A percentile compares a stretch with the other conserved stretches of the same genome.
Evolutionary conservation across 2,329 filamentous ascomycete species (phyloP).

Genomic region (Ramichloridium luteum): DNA sequence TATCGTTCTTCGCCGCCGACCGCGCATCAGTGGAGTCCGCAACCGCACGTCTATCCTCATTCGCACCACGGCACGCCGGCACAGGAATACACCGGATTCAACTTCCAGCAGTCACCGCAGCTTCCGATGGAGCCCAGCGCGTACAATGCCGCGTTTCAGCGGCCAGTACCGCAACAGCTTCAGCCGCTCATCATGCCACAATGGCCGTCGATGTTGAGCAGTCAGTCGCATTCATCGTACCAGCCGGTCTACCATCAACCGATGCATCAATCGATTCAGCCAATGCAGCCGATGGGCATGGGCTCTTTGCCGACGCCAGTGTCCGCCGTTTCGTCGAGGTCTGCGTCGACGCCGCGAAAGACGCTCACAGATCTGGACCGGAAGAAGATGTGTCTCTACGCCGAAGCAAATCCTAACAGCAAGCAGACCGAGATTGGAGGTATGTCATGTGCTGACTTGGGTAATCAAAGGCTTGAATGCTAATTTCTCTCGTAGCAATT

Average conservation of each 20-base stretch:
- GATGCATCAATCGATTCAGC: conserved; percentile 16
- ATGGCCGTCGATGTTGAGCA: conserved; percentile 76
- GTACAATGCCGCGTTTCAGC: conserved; percentile 41
- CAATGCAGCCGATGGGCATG: conserved; percentile 32
- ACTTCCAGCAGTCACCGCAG: conserved; percentile 47
- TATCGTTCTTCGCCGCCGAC: conserved; percentile 20
- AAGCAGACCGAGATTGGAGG: conserved; percentile 95
- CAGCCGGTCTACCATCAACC: conserved; percentile 50
- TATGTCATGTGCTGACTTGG: conserved; percentile 31
- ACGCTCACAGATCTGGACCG: conserved; percentile 87
- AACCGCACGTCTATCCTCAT: conserved; percentile 29
- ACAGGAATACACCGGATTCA: conserved; percentile 54
- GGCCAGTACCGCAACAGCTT: conserved; percentile 42
- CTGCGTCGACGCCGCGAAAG: conserved; percentile 33
- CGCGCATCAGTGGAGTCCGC: conserved; percentile 15
- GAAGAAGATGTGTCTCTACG: conserved; percentile 84
- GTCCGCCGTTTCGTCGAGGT: conserved; percentile 34
- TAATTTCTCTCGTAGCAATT: conserved; percentile 44
- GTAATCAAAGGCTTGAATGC: conserved; percentile 8
- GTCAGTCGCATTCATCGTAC: conserved; percentile 47
- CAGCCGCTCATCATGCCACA: conserved; percentile 63
- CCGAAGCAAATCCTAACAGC: conserved; percentile 75
- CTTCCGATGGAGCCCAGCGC: conserved; percentile 43
- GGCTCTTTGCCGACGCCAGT: conserved; percentile 43
- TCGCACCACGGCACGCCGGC: conserved; percentile 59